Base-by-base conservation (phyloP, 768 basidiomycete species). In the Trametes coccinea region DNA sequence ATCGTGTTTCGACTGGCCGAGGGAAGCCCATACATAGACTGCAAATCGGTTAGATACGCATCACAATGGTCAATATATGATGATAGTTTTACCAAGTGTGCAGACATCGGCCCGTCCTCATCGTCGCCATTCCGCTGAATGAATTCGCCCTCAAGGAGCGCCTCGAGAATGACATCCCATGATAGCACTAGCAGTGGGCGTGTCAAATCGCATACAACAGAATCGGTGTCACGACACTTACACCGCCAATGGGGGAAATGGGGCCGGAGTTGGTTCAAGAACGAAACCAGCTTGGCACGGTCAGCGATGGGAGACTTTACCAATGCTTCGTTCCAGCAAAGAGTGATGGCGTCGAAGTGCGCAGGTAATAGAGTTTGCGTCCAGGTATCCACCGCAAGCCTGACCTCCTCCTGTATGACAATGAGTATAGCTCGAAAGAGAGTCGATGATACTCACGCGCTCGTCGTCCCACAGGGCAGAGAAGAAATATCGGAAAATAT, bases 241-340 rank as follows among this genome's bases (percentile, higher is more conserved):
- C 89, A 78, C 80, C 78, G 77, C 90, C 90, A 92, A 13, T 65
- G 71, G 16, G 87, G 81, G 71, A 90, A 87, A 72, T 88, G 82
- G 0, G 87, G 78, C n/a, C 78, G 84, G 31, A 92, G 78, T 66
- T 87, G 88, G 33, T 84, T 79, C 16, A 91, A 75, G 72, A 91
- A 92, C 8, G 80, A 77, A 14, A 84, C 75, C 10, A 92, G 76
- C 53, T 78, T 81, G 37, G 82, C 73, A 14, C 87, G 82, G 53
- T 89, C 88, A 0, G 76, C 61, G 11, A 86, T 76, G 1, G 87
- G 82, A 4, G 82, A 77, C 56, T 81, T 85, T 7, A 76, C 68
- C 30, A 92, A 68, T 5, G 81, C 77, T 66, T 89, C 87, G 56
- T 83, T 80, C 85, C 87, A 92, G 67, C 87, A 92, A 16, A 75